Evolutionary conservation across 2,329 filamentous ascomycete species (phyloP).

Genomic region (Monosporascus sp.): DNA sequence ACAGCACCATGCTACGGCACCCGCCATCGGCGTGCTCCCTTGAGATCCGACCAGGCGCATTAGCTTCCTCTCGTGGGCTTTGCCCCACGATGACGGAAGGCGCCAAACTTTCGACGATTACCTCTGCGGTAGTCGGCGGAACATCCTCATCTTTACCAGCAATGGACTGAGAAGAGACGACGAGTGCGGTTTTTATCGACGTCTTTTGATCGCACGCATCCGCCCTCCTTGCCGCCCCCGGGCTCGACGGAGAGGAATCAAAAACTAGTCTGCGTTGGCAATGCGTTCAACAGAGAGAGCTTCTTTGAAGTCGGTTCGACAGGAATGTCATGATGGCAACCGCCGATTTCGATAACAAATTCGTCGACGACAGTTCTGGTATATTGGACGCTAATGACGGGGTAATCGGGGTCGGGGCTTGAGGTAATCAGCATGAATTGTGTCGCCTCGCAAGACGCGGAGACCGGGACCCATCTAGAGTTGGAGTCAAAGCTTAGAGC

Average conservation of each 20-base stretch:
- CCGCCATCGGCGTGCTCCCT: conserved; percentile 39
- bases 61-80: conserved; percentile 42
- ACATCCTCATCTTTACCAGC: conserved; percentile 41
- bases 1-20: conserved; percentile 37
- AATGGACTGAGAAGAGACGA: conserved; percentile 46
- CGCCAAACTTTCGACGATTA: conserved; percentile 41
- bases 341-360: conserved; percentile 23
- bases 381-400: conserved; percentile 5
- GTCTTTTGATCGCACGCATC: conserved; percentile 81
- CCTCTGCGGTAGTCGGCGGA: conserved; percentile 22
- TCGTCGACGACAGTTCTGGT: conserved; percentile 18
- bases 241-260: conserved; percentile 67
- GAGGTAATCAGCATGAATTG: conserved; percentile 8
- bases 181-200: conserved; percentile 84
- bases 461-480: conserved; percentile 76
- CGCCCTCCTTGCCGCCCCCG: conserved; percentile 53
- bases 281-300: conserved; percentile 77
- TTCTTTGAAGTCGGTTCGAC: conserved; percentile 22
- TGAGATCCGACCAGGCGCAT: conserved; percentile 55
- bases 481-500: conserved; percentile 91
- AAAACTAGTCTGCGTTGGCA: conserved; percentile 91
- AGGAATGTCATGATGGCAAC: conserved; percentile 12
- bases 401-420: conserved; percentile 5
- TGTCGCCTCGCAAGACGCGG: conserved; percentile 21
- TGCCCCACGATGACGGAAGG: conserved; percentile 37